Evolutionary conservation across 2,329 filamentous ascomycete species (phyloP).

Genomic region (Phoma sp.): DNA sequence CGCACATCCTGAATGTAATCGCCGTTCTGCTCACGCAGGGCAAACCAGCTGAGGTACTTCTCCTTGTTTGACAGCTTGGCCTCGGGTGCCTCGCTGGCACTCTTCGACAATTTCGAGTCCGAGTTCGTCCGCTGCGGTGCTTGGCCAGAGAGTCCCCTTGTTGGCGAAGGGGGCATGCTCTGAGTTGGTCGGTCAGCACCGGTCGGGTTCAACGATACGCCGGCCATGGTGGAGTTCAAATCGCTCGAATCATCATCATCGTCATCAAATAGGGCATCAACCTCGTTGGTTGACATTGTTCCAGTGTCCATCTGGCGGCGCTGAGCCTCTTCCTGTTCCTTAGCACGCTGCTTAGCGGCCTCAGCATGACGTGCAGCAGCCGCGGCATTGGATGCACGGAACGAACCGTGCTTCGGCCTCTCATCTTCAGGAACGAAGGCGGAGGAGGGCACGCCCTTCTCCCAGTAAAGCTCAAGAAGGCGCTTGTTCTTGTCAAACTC

Average conservation of each 20-base stretch:
- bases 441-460: conserved; percentile 97
- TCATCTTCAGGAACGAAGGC: conserved; percentile 97
- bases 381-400: conserved; percentile 76
- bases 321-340: conserved; percentile 88
- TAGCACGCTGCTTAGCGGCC: conserved; percentile 79
- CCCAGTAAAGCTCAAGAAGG: conserved; percentile 96
- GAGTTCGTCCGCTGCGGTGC: conserved; percentile 87
- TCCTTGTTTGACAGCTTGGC: conserved; percentile 89
- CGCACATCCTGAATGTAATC: conserved; percentile 98
- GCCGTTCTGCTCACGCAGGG: conserved; percentile 87
- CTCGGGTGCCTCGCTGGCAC: conserved; percentile 73
- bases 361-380: conserved; percentile 82
- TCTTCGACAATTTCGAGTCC: conserved; percentile 85
- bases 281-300: conserved; percentile 90
- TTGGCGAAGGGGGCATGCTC: conserved; percentile 91
- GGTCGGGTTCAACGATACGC: conserved; percentile 78
- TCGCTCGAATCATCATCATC: conserved; percentile 85
- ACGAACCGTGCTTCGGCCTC: conserved; percentile 81
- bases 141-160: conserved; percentile 73
- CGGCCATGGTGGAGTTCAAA: conserved; percentile 87
- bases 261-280: conserved; percentile 94
- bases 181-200: conserved; percentile 82
- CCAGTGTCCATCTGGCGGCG: conserved; percentile 94
- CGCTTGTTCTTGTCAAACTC: conserved; percentile 97
- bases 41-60: conserved; percentile 92